Conservation (phyloP, 345 rosid species). For the Litchi chinensis region DNA sequence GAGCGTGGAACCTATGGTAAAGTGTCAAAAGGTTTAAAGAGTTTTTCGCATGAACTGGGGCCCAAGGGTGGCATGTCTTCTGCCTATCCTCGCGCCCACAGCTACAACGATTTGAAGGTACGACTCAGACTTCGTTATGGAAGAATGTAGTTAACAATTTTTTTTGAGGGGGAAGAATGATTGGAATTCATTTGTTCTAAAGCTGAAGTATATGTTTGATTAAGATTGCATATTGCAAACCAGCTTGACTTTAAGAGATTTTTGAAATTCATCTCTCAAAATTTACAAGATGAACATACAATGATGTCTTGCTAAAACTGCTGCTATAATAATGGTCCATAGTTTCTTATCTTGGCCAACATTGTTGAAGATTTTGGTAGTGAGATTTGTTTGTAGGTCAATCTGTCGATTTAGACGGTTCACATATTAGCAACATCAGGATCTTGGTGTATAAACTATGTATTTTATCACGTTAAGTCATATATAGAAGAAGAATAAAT, state of each 20-base stretch:
- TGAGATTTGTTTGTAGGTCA: not conserved
- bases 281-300: not conserved
- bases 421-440: not conserved
- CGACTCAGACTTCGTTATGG: not conserved
- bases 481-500: not conserved
- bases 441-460: not conserved
- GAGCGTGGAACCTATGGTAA: slow-evolving; percentile 35
- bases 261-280: not conserved
- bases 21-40: slow-evolving; percentile 56
- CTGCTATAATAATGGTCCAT: not conserved
- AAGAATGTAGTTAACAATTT: slow-evolving; percentile 7
- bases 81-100: slow-evolving; percentile 59
- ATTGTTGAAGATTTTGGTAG: not conserved
- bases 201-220: not conserved
- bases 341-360: not conserved
- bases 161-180: not conserved
- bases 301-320: not conserved
- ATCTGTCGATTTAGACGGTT: not conserved
- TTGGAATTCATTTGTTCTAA: not conserved
- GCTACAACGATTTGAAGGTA: slow-evolving; percentile 74
- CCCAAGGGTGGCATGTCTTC: slow-evolving; percentile 64
- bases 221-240: not conserved
- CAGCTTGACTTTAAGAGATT: not conserved
- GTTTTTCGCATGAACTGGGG: slow-evolving; percentile 80
- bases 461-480: not conserved